Evolutionary conservation across 345 rosid species (phyloP), one percentile per base, ranked within the genome.

Genomic region (Adansonia digitata): DNA sequence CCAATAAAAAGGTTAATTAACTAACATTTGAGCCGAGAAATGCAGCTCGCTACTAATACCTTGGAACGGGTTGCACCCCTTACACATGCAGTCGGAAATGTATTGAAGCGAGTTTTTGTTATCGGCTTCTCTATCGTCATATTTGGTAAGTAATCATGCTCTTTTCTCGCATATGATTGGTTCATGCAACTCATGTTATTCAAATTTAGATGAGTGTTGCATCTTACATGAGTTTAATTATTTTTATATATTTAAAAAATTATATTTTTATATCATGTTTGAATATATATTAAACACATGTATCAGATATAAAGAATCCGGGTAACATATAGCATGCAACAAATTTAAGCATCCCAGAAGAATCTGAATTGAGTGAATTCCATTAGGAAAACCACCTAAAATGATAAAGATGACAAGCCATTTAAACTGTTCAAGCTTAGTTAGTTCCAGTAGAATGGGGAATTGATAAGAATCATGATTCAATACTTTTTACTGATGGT

Each of bases 61-160:
- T 70, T 86, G 80, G 89, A 86, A 74, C 57, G 85, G 34, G 86
- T 86, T 68, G 86, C 86, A 52, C 89, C 86, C 20, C 85, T 86
- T 40, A 83, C 89, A 35, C 89, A 86, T 78, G 89, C 89, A 20
- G 89, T 86, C 14, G 89, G 89, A 39, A 86, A 86, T 20, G 89
- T 86, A 48, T 48, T 86, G 77, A 86, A 86, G 76, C 55, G 86
- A 72, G 89, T 83, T 51, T 83, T 86, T 61, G 89, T 86, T 60
- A 86, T 86, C 22, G 86, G 89, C 29, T 86, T 86, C 82, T 83
- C 89, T 7, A 83, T 86, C 35, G 79, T 86, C 22, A 79, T 83
- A 26, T 86, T 86, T 4, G 89, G 88, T 85, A 75, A 77, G 20
- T 69, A 22, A 56, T n/a, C 45, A 46, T 59, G 12, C 45, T 72